Evolutionary conservation across 2,329 filamentous ascomycete species (phyloP).

Genomic region (Orbilia brochopaga): DNA sequence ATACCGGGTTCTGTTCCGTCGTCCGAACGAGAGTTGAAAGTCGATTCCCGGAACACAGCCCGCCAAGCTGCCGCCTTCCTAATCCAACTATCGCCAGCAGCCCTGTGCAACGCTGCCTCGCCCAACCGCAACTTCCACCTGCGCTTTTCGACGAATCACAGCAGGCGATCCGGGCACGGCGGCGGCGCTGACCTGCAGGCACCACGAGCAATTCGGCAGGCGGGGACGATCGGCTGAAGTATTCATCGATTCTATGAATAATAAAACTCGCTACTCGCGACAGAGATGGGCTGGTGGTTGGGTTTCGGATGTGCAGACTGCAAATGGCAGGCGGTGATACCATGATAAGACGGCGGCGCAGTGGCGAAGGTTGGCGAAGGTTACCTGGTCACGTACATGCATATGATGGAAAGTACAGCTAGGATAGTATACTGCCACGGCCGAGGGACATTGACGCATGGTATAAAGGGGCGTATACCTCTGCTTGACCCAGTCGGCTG

Average conservation of each 20-base stretch:
- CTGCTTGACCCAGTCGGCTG: too few species aligned
- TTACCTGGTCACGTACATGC: too few species aligned
- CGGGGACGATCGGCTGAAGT: constrained; percentile 6
- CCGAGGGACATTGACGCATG: too few species aligned
- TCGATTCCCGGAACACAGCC: too few species aligned
- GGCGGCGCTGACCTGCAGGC: constrained; percentile 7
- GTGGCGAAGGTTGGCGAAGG: too few species aligned
- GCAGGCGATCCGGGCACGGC: constrained; percentile 15
- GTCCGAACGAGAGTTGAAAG: too few species aligned
- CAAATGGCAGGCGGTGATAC: constrained; percentile 19
- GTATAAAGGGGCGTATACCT: too few species aligned
- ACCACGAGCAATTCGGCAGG: constrained; percentile 35
- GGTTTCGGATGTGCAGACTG: constrained; percentile 21
- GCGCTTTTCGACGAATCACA: constrained; percentile 27
- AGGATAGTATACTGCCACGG: too few species aligned
- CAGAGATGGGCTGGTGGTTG: not conserved
- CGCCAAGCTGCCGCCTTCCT: not conserved
- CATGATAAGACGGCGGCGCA: not conserved
- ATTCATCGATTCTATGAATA: too few species aligned
- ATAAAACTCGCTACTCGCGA: too few species aligned
- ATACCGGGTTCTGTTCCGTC: too few species aligned
- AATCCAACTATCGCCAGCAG: not conserved
- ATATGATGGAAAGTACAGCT: too few species aligned
- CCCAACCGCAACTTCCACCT: not conserved
- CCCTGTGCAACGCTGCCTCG: not conserved